Evolutionary conservation across 2,329 filamentous ascomycete species (phyloP), one percentile per base, ranked within the genome.

Genomic region (Elsinoe australis): DNA sequence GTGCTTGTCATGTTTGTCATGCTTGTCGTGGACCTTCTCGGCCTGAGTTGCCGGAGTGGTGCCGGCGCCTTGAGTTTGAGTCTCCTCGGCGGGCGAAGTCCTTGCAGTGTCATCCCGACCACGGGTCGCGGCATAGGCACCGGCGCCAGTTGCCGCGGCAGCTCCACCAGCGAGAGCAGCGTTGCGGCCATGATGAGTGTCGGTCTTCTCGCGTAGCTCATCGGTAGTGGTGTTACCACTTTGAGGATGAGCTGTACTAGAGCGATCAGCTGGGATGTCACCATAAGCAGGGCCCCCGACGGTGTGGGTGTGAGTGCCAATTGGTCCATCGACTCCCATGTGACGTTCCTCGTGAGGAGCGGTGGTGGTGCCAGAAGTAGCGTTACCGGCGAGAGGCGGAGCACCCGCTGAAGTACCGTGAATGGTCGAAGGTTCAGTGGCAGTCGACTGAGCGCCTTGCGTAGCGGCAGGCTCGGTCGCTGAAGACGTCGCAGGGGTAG

Each of bases 1-100:
- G 8, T 51, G 12, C 41, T 53, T 45, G 15, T 54, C 51, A 24
- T 55, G 55, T 22, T 59, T 2, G 55, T 54, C 17, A 57, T 54
- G n/a, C 52, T 54, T 28, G 51, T 51, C 18, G 29, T 34, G 47
- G 14, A 36, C 32, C 26, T 41, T 22, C 12, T 46, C 39, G 18
- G 39, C 6, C 4, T 44, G 24, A 9, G 39, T 44, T 15, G 39
- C 6, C 9, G 39, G 7, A 12, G 24, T 9, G 15, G 24, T 24
- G 18, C 8, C n/a, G 5, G 35, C n/a, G 3, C 4, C 24, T 9
- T 21, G 21, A 21, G 26, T 31, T 17, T 29, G 39, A 19, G 24
- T 9, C 15, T 19, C 15, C 12, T 44, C 24, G 10, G 24, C 26
- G 10, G 15, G 9, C 6, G 21, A 17, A 32, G 18, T 26, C 17